phyloP scores from a whole-genome alignment of 2,329 filamentous ascomycete genomes.

The Colletotrichum orbiculare region DNA sequence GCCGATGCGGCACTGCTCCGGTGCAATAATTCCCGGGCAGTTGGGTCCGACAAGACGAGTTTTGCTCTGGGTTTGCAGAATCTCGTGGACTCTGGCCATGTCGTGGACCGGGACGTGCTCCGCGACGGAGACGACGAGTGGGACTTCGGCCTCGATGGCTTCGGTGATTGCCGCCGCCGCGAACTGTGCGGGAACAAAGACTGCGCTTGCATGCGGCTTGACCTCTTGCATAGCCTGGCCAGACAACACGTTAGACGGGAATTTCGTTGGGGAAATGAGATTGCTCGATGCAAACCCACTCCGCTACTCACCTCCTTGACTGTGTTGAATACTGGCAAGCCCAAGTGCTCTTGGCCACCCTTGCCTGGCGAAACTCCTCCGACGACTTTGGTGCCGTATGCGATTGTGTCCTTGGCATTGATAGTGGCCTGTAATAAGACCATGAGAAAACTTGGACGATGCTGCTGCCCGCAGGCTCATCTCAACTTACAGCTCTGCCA shows the following conservation, averaged over 20 bases:
- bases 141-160: conserved; percentile 81
- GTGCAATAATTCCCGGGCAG: conserved; percentile 82
- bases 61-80: conserved; percentile 76
- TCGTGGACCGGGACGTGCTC: conserved; percentile 85
- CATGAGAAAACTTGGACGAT: neutral
- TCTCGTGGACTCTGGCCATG: conserved; percentile 76
- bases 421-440: conserved; percentile 45
- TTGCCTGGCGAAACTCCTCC: conserved; percentile 53
- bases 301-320: conserved; percentile 44
- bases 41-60: conserved; percentile 84
- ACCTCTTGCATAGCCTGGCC: conserved; percentile 47
- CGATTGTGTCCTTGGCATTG: conserved; percentile 52
- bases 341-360: conserved; percentile 46
- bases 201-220: conserved; percentile 75
- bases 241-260: neutral
- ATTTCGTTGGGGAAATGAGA: neutral
- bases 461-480: neutral
- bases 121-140: conserved; percentile 81
- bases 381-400: conserved; percentile 51
- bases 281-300: neutral
- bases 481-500: conserved; percentile 46
- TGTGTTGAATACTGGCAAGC: conserved; percentile 49
- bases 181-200: conserved; percentile 77
- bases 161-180: conserved; percentile 78
- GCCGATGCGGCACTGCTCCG: conserved; percentile 68